Conservation (phyloP, 345 rosid genomes). For the Kandelia obovata region DNA sequence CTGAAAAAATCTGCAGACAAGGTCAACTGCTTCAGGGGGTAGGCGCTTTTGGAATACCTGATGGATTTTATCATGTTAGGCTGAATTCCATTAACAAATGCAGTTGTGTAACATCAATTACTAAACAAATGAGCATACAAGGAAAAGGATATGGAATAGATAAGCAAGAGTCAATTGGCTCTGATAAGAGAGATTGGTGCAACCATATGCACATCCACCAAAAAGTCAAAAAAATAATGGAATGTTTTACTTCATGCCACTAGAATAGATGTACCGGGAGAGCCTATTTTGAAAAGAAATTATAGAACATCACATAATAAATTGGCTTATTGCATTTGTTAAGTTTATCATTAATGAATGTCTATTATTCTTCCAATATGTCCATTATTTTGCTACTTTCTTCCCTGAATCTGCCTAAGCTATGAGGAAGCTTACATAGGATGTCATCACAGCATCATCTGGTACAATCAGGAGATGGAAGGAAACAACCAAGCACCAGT, state of each 20-base stretch:
- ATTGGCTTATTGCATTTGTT: no score
- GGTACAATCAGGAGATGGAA: no score
- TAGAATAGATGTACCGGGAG: background rate
- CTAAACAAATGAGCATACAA: background rate
- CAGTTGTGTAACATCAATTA: background rate
- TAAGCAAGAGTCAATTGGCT: background rate
- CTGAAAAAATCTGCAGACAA: constrained; percentile 90
- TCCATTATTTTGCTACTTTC: no score
- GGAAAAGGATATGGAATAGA: background rate
- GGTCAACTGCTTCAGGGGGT: constrained; percentile 97
- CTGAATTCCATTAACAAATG: background rate
- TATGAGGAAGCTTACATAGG: no score
- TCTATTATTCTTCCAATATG: no score
- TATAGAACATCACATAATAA: background rate
- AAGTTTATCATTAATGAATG: no score
- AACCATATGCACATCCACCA: background rate
- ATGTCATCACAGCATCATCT: no score
- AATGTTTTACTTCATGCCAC: background rate
- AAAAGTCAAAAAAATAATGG: background rate
- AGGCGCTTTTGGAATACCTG: constrained; percentile 84
- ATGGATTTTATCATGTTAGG: constrained; percentile 10
- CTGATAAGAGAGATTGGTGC: background rate
- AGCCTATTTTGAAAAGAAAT: background rate
- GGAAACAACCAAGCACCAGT: no score
- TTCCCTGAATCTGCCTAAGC: no score